Conservation (phyloP, 139 green algal genomes). For the Desmodesmus armatus region DNA sequence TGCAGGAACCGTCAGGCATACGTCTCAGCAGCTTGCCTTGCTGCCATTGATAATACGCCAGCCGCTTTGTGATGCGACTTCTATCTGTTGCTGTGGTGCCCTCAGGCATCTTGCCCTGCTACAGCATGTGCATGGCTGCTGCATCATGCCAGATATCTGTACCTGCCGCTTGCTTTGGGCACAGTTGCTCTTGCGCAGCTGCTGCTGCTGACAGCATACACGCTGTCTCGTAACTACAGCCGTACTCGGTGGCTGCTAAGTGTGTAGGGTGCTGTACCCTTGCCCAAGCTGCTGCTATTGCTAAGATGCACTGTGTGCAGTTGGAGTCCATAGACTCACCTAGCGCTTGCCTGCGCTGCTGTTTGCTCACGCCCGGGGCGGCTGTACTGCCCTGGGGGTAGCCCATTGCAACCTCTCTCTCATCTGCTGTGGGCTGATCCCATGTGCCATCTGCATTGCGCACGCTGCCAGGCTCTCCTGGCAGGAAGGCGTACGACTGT, state of each 20-base stretch:
- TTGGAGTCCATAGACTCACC: constrained; percentile 1
- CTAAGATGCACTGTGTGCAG: constrained; percentile 8
- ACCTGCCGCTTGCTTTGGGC: neutral
- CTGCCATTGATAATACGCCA: neutral
- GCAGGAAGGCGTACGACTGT: neutral
- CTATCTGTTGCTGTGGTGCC: neutral
- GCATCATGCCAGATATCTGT: constrained; percentile 23
- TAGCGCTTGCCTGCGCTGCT: neutral
- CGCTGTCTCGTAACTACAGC: too few species aligned
- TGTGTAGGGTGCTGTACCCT: too few species aligned
- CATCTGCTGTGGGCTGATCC: neutral
- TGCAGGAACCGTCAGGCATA: neutral
- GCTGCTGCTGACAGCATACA: too few species aligned
- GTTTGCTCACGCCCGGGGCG: neutral
- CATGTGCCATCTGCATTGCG: neutral
- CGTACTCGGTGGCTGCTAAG: too few species aligned
- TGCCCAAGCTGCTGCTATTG: neutral
- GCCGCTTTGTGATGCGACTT: neutral
- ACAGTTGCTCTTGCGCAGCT: neutral
- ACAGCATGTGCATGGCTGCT: neutral
- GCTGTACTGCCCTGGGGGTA: neutral
- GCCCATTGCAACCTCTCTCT: constrained; percentile 9
- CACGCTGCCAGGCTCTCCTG: constrained; percentile 11
- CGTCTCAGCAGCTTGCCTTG: neutral
- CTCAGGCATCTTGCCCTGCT: neutral